phyloP scores from a whole-genome alignment of 345 rosid species.

The Rhodamnia argentea region DNA sequence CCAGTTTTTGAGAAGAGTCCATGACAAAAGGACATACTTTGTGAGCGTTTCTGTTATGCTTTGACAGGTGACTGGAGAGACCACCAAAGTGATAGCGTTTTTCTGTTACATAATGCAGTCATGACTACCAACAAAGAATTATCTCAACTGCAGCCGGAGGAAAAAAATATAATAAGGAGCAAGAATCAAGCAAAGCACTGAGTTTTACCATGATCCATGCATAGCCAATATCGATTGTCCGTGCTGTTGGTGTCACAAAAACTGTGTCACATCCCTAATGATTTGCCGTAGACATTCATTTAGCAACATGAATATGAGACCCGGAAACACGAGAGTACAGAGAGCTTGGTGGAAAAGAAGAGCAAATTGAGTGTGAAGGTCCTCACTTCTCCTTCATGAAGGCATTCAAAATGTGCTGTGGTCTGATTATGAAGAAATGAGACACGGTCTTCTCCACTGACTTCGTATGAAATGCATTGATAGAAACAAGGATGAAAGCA shows the following conservation, averaged over 20 bases:
- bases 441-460: constrained; percentile 83
- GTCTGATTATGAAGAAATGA: constrained; percentile 93
- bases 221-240: constrained; percentile 77
- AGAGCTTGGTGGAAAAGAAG: not conserved
- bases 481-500: not conserved
- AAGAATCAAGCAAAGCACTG: not conserved
- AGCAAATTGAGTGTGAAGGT: not conserved
- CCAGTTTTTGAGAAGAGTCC: not conserved
- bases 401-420: constrained; percentile 81
- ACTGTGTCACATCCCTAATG: constrained; percentile 85
- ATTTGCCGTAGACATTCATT: not conserved
- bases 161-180: not conserved
- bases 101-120: constrained; percentile 32
- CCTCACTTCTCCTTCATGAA: constrained; percentile 63
- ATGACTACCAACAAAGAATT: not conserved
- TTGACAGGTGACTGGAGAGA: constrained; percentile 56
- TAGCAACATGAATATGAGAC: not conserved
- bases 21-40: constrained; percentile 35
- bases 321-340: not conserved
- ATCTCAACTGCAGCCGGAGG: not conserved
- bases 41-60: constrained; percentile 53
- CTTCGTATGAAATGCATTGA: constrained; percentile 29
- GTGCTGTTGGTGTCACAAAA: constrained; percentile 82
- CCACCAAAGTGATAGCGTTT: constrained; percentile 56
- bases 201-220: constrained; percentile 77